Evolutionary conservation across 495 filamentous ascomycete genomes (phyloP).

Genomic region (Hypomontagnella submonticulosa): DNA sequence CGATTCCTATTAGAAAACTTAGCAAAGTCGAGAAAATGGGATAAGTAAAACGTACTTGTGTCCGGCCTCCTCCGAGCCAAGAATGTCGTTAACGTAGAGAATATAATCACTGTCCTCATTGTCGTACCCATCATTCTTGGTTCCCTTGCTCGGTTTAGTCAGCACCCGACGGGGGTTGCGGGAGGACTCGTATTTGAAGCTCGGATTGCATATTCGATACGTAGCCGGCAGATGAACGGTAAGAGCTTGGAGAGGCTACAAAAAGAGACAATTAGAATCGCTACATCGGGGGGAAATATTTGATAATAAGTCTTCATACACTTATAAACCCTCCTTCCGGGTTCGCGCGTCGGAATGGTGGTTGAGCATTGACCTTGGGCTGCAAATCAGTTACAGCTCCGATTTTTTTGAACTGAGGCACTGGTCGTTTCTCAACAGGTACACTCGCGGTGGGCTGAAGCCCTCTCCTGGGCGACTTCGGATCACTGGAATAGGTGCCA

Average conservation of each 20-base stretch:
- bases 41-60: constrained; percentile 77
- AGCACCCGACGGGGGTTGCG: constrained; percentile 94
- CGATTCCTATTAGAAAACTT: constrained; percentile 74
- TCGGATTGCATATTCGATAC: constrained; percentile 97
- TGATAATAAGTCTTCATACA: constrained; percentile 63
- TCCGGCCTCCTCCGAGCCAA: constrained; percentile 96
- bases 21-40: constrained; percentile 19
- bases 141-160: constrained; percentile 99
- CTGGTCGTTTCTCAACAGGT: constrained; percentile 70
- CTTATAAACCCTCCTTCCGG: constrained; percentile 99
- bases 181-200: constrained; percentile 99
- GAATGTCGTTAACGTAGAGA: constrained; percentile 97
- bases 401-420: constrained; percentile 87
- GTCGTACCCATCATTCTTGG: constrained; percentile 99
- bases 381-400: constrained; percentile 77
- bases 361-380: constrained; percentile 85
- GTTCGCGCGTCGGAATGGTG: constrained; percentile 90
- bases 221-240: constrained; percentile 93
- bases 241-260: constrained; percentile 92
- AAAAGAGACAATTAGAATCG: constrained; percentile 29
- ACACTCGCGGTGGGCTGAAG: constrained; percentile 59
- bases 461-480: constrained; percentile 74
- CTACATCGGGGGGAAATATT: background rate
- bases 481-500: constrained; percentile 75
- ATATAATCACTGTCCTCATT: constrained; percentile 99